phyloP scores from a whole-genome alignment of 306 rosid species.

The Mimosa bimucronata region DNA sequence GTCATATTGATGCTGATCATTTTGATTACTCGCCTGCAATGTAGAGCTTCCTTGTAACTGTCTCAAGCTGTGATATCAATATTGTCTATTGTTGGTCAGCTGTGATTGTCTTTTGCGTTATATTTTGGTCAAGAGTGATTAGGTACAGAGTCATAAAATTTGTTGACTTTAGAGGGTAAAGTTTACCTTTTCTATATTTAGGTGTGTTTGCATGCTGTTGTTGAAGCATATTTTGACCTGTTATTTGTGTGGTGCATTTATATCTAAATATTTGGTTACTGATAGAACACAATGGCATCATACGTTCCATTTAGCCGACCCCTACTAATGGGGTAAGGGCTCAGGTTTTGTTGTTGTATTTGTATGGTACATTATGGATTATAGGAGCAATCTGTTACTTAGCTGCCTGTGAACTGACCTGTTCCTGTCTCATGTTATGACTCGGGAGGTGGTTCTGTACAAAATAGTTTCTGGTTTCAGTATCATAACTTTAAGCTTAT shows the following conservation, averaged over 20 bases:
- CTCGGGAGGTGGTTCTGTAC: background rate
- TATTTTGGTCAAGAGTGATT: background rate
- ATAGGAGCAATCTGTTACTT: background rate
- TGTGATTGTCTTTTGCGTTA: background rate
- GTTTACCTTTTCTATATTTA: background rate
- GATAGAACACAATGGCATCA: too few species aligned
- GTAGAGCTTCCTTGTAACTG: background rate
- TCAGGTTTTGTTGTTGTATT: too few species aligned
- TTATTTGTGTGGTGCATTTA: background rate
- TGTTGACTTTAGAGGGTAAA: background rate
- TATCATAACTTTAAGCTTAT: background rate
- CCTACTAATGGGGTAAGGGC: too few species aligned
- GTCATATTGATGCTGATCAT: background rate
- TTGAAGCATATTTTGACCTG: background rate
- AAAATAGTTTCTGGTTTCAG: constrained; percentile 13
- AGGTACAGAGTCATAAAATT: background rate
- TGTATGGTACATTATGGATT: too few species aligned
- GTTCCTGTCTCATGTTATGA: background rate
- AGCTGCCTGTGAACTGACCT: background rate
- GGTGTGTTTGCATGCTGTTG: background rate
- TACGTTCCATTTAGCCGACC: too few species aligned
- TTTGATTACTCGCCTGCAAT: background rate
- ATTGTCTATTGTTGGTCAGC: background rate
- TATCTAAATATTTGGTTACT: too few species aligned
- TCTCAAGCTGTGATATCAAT: background rate